Conservation (phyloP, 2,329 filamentous ascomycete species). For the Trichoderma harzianum region DNA sequence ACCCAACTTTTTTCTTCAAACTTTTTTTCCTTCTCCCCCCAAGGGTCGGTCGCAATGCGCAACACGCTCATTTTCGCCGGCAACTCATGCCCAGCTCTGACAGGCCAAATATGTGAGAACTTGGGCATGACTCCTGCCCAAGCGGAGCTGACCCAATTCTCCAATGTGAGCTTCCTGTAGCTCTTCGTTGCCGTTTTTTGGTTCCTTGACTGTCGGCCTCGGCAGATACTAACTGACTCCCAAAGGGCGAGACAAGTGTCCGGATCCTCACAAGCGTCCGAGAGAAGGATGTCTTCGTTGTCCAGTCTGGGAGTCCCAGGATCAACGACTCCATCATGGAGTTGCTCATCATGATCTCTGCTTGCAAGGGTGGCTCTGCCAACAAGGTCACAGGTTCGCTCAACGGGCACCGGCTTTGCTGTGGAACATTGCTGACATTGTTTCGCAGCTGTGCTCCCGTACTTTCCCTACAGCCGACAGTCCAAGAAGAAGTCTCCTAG, state of each 20-base stretch:
- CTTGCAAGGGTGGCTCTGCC: constrained; percentile 95
- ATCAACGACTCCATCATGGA: constrained; percentile 99
- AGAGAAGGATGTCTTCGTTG: constrained; percentile 98
- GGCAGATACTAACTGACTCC: constrained; percentile 26
- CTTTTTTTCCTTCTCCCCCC: constrained; percentile 20
- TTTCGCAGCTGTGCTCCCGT: constrained; percentile 72
- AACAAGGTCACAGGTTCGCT: constrained; percentile 89
- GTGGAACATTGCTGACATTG: constrained; percentile 6
- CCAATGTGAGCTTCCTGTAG: constrained; percentile 55
- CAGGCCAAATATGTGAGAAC: constrained; percentile 64
- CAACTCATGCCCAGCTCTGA: constrained; percentile 63
- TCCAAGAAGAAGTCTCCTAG: constrained; percentile 99
- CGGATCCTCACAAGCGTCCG: constrained; percentile 73
- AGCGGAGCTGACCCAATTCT: constrained; percentile 66
- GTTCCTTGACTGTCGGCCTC: constrained; percentile 11
- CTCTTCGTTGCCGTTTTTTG: constrained; percentile 16
- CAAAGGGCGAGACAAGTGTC: constrained; percentile 66
- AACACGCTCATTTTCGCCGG: constrained; percentile 67
- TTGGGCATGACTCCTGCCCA: constrained; percentile 62
- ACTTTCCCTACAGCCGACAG: constrained; percentile 98
- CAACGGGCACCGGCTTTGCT: not conserved
- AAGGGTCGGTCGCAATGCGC: constrained; percentile 48
- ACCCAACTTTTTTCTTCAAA: constrained; percentile 1
- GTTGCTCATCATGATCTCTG: constrained; percentile 97
- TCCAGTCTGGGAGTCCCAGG: constrained; percentile 91